Evolutionary conservation across 148 eudicot genomes (phyloP).

Genomic region (Rhododendron vialii): DNA sequence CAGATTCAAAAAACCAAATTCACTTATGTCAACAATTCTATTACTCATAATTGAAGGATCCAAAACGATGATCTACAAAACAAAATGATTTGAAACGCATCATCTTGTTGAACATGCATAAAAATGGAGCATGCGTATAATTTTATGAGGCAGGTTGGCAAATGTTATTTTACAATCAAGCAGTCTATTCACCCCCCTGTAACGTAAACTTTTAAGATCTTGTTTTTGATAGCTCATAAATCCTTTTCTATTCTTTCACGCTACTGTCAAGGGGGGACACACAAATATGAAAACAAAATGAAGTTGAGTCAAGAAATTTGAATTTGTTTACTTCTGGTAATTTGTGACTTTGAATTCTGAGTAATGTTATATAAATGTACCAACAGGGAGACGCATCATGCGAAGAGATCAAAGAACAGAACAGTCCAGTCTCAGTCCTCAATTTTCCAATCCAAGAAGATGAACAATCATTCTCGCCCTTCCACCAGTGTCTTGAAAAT

Average conservation of each 20-base stretch:
- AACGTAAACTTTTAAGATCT: neutral
- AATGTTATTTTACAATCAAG: neutral
- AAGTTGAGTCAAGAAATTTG: neutral
- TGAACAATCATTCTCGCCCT: conserved; percentile 27
- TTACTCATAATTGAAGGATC: too few relatives aligned
- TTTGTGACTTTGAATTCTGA: neutral
- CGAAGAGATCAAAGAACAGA: conserved; percentile 42
- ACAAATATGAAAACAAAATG: too few relatives aligned
- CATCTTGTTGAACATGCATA: too few relatives aligned
- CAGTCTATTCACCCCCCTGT: neutral
- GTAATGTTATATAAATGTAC: neutral
- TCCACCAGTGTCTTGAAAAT: conserved; percentile 34
- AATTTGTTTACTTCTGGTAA: neutral
- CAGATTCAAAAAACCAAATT: too few relatives aligned
- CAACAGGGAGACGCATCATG: conserved; percentile 18
- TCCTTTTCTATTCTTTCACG: neutral
- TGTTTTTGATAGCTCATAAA: neutral
- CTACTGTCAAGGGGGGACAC: neutral
- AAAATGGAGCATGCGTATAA: too few relatives aligned
- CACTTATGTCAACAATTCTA: too few relatives aligned
- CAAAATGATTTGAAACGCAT: too few relatives aligned
- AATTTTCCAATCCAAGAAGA: conserved; percentile 49
- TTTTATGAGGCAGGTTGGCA: too few relatives aligned
- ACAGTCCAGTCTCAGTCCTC: conserved; percentile 63
- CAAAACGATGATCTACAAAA: too few relatives aligned